Conservation (phyloP, 371 early-diverging fungal genomes). For the Umbelopsis sp. region DNA sequence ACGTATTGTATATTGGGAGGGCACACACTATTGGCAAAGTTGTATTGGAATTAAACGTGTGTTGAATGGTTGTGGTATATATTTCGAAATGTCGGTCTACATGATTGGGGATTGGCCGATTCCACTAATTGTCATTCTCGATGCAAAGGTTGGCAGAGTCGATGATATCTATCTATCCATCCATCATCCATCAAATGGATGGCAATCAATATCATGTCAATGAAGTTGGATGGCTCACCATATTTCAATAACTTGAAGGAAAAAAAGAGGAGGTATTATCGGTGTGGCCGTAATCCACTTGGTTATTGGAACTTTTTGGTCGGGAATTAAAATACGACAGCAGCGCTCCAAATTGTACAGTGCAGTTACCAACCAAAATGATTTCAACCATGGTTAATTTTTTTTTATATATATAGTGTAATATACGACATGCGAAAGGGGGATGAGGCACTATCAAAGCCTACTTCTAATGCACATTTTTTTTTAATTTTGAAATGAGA, state of each 20-base stretch:
- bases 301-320: slow-evolving; percentile 8
- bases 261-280: slow-evolving; percentile 24
- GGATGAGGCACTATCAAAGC: slow-evolving; percentile 19
- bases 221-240: slow-evolving; percentile 22
- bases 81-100: neutral
- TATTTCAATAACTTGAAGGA: slow-evolving; percentile 29
- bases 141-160: neutral
- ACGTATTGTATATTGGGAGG: too few relatives aligned
- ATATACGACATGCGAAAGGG: slow-evolving; percentile 19
- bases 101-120: neutral
- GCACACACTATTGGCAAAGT: too few relatives aligned
- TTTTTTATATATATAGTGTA: neutral
- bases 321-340: neutral
- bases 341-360: neutral
- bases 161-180: slow-evolving; percentile 19
- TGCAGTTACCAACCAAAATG: neutral
- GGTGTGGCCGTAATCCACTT: neutral
- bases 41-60: too few relatives aligned
- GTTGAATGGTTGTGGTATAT: neutral
- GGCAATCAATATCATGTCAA: neutral
- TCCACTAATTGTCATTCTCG: neutral
- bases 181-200: slow-evolving; percentile 23
- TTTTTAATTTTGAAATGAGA: neutral
- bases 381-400: too few relatives aligned
- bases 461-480: slow-evolving; percentile 19